Evolutionary conservation across 1,284 basidiomycete genomes (phyloP), one percentile per base, ranked within the genome.

Genomic region (Sporisorium graminicola): DNA sequence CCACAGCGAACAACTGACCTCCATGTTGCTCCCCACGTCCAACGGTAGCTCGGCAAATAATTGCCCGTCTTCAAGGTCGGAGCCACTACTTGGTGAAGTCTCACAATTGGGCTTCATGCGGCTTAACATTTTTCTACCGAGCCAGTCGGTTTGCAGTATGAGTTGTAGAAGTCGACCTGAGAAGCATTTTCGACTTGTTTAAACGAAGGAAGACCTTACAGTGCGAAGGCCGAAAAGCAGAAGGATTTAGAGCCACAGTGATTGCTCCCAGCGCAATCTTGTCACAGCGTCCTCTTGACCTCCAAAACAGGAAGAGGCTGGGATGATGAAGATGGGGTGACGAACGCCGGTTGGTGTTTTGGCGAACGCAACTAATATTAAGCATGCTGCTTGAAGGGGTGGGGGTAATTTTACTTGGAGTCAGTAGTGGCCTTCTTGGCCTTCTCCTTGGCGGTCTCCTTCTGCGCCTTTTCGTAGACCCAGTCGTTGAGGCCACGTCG

Each of bases 401-500:
- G 4, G 12, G 1, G 14, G 35, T 49, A 26, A 33, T 13, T 55
- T 67, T 55, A 73, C 73, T 77, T 78, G 47, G 58, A 55, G 33
- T 26, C 51, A 2, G 54, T 43, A 35, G 58, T 44, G 18, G 69
- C 64, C 58, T 72, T 59, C 70, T 79, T 75, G 37, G 77, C 75
- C 59, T 80, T 80, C 67, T 76, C 73, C 64, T 74, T 78, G 51
- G 77, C 79, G 10, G 69, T 69, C 53, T 75, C 80, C 72, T 82
- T 78, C 58, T 77, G 69, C 5, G 82, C 84, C 71, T 84, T 82
- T 26, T 82, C 80, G 59, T 65, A 78, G n/a, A 94, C 91, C 65
- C 87, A 87, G 86, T 97, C 93, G 87, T 99, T 99, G 71, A 98
- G 89, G 1, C 95, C 95, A 2, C 94, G 89, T 64, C 92, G 89